phyloP scores from a whole-genome alignment of 495 filamentous ascomycete genomes.

The Penicillium maclennaniae region DNA sequence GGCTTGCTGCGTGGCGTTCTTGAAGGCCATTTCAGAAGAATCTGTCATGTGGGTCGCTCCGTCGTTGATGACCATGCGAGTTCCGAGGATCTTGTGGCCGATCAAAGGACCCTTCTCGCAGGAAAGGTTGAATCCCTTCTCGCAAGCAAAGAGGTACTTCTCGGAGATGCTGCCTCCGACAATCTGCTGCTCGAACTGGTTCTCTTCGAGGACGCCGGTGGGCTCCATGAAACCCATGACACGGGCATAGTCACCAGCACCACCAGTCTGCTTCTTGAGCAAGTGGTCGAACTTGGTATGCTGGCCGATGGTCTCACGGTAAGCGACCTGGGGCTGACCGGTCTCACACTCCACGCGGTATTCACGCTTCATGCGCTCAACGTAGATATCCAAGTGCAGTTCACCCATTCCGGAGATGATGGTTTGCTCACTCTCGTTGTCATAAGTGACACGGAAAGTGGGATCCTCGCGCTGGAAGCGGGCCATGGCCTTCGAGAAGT shows the following conservation, averaged over 20 bases:
- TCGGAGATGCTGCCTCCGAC: constrained; percentile 89
- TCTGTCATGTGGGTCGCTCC: constrained; percentile 98
- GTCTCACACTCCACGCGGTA: constrained; percentile 93
- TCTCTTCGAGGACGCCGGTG: constrained; percentile 63
- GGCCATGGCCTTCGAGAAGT: constrained; percentile 98
- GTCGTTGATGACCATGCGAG: constrained; percentile 89
- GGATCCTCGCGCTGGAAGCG: constrained; percentile 99
- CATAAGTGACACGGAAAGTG: constrained; percentile 92
- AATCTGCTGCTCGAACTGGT: constrained; percentile 82
- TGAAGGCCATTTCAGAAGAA: constrained; percentile 98
- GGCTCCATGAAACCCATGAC: constrained; percentile 94
- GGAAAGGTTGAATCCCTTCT: constrained; percentile 86
- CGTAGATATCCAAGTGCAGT: constrained; percentile 93
- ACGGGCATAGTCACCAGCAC: constrained; percentile 92
- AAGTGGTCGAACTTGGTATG: constrained; percentile 83
- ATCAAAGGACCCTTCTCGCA: constrained; percentile 88
- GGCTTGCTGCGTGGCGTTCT: constrained; percentile 89
- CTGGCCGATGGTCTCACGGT: constrained; percentile 86
- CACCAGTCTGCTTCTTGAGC: constrained; percentile 94
- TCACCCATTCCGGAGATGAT: constrained; percentile 99
- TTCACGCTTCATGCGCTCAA: constrained; percentile 96
- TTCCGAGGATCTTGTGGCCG: constrained; percentile 88
- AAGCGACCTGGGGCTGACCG: constrained; percentile 96
- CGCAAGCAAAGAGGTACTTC: constrained; percentile 93
- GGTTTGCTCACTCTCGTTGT: constrained; percentile 85